Conservation (phyloP, 306 rosid genomes). For the Vigna nakashimae region DNA sequence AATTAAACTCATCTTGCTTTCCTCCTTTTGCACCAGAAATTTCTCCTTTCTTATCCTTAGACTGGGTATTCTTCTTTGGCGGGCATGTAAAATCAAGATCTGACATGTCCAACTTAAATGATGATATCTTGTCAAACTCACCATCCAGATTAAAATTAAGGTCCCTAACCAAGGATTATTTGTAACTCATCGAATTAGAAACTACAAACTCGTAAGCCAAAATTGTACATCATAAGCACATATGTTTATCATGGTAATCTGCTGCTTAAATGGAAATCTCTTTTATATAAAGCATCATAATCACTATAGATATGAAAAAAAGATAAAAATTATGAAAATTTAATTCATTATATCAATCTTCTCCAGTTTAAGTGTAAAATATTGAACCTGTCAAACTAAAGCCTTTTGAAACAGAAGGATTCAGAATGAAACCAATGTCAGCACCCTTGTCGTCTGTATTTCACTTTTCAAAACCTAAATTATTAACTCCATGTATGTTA, state of each 20-base stretch:
- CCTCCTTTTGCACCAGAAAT: slow-evolving; percentile 61
- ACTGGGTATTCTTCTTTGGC: slow-evolving; percentile 59
- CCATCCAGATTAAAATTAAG: slow-evolving; percentile 83
- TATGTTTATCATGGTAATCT: slow-evolving; percentile 14
- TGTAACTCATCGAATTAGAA: slow-evolving; percentile 39
- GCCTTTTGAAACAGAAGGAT: slow-evolving; percentile 14
- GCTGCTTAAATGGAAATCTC: slow-evolving; percentile 17
- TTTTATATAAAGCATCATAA: slow-evolving; percentile 27
- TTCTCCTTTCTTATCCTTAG: slow-evolving; percentile 62
- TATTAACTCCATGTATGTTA: slow-evolving; percentile 17
- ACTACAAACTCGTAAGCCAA: slow-evolving; percentile 35
- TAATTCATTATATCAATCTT: slow-evolving; percentile 36
- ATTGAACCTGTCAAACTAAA: slow-evolving; percentile 1
- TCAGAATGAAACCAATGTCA: slow-evolving; percentile 36
- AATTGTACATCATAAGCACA: slow-evolving; percentile 32
- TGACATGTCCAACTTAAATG: slow-evolving; percentile 88
- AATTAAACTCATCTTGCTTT: slow-evolving; percentile 60
- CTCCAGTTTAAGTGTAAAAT: slow-evolving; percentile 36
- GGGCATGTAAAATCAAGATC: slow-evolving; percentile 80
- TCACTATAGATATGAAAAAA: slow-evolving; percentile 7
- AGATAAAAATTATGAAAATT: slow-evolving; percentile 23
- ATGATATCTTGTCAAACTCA: slow-evolving; percentile 75
- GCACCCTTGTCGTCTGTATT: slow-evolving; percentile 25
- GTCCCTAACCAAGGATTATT: slow-evolving; percentile 63
- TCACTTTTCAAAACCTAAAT: slow-evolving; percentile 29